phyloP scores from a whole-genome alignment of 371 early-diverging fungal genomes.

The Funneliformis caledonium region DNA sequence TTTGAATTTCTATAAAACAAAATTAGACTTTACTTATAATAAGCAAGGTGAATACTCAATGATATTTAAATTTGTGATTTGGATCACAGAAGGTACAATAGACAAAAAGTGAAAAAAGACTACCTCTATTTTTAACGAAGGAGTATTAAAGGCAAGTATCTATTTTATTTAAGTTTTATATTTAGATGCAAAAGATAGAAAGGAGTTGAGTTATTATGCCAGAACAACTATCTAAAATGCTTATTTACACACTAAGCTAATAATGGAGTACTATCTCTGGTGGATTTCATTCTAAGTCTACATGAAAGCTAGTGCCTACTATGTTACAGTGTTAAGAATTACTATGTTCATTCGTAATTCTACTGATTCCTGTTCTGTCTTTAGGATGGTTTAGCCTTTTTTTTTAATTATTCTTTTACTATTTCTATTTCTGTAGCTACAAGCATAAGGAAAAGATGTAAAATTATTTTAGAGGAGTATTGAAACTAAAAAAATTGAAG shows the following conservation, averaged over 20 bases:
- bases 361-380: no score
- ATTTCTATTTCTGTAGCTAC: no score
- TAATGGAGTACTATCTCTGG: no score
- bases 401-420: no score
- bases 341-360: not conserved
- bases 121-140: constrained; percentile 3
- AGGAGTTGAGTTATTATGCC: no score
- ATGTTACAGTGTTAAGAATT: not conserved
- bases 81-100: not conserved
- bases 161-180: not conserved
- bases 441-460: no score
- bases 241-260: no score
- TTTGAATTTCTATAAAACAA: constrained; percentile 10
- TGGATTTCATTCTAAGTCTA: not conserved
- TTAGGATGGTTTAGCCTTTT: no score
- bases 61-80: constrained; percentile 27
- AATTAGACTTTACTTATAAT: constrained; percentile 24
- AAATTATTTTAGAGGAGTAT: no score
- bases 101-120: constrained; percentile 30
- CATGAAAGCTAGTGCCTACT: not conserved
- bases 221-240: not conserved
- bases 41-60: not conserved
- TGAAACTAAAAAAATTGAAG: no score
- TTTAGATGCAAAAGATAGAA: no score
- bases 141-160: no score